phyloP scores from a whole-genome alignment of 2,329 filamentous ascomycete species.

The Ophiognomonia clavigignenti-juglandacearum region DNA sequence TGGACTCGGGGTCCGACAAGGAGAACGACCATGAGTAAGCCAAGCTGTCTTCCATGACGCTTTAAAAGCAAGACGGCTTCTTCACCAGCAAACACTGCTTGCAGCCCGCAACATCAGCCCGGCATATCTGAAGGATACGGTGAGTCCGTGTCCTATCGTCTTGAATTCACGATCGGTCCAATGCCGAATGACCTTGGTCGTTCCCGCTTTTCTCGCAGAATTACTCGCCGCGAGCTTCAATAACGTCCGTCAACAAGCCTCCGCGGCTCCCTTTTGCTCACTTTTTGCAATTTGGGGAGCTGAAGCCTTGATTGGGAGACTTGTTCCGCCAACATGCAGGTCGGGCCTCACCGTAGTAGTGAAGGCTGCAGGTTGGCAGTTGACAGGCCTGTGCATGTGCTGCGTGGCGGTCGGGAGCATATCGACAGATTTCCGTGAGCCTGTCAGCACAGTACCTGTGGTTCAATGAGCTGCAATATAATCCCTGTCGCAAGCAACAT shows the following conservation, averaged over 20 bases:
- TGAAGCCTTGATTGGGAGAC: background rate
- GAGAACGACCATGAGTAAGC: constrained; percentile 17
- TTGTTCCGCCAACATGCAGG: too few relatives aligned
- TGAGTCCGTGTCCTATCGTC: constrained; percentile 1
- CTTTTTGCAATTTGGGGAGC: background rate
- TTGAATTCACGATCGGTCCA: constrained; percentile 12
- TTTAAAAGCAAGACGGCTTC: background rate
- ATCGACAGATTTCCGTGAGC: too few relatives aligned
- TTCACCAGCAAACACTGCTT: too few relatives aligned
- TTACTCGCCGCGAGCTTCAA: constrained; percentile 9
- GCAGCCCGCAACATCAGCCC: background rate
- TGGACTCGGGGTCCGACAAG: constrained; percentile 20
- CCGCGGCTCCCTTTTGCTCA: background rate
- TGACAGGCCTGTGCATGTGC: too few relatives aligned
- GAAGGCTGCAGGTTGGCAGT: too few relatives aligned
- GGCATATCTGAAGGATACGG: background rate
- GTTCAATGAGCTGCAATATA: too few relatives aligned
- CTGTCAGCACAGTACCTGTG: too few relatives aligned
- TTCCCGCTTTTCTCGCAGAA: constrained; percentile 15
- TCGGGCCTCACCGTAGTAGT: too few relatives aligned
- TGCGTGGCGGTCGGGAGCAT: too few relatives aligned
- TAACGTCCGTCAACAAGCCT: background rate
- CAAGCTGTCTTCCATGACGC: background rate
- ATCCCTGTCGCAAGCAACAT: too few relatives aligned
- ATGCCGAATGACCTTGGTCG: constrained; percentile 12